phyloP scores from a whole-genome alignment of 2,329 filamentous ascomycete species.

The Alternaria dauci region DNA sequence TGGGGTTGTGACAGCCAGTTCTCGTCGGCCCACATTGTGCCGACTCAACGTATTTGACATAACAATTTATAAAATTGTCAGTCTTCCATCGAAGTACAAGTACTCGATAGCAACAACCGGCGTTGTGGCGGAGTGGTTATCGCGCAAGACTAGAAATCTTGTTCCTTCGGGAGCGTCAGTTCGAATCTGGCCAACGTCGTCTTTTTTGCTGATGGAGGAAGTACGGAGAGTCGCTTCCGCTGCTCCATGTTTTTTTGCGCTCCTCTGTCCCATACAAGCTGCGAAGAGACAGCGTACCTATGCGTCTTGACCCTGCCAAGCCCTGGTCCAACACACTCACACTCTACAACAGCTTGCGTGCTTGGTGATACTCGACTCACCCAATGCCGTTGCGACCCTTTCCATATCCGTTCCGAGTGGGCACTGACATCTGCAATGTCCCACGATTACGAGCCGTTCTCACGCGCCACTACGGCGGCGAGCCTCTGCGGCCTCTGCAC shows the following conservation, averaged over 20 bases:
- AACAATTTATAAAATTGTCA: too few species aligned
- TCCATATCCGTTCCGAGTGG: slow-evolving; percentile 72
- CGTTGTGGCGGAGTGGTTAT: slow-evolving; percentile 55
- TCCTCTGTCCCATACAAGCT: not conserved
- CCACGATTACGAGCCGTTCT: slow-evolving; percentile 70
- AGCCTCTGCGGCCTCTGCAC: slow-evolving; percentile 16
- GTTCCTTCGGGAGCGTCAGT: slow-evolving; percentile 54
- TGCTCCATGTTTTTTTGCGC: not conserved
- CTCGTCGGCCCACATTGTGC: too few species aligned
- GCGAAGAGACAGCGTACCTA: not conserved
- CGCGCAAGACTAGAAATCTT: slow-evolving; percentile 55
- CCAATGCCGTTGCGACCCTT: slow-evolving; percentile 62
- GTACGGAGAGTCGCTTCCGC: not conserved
- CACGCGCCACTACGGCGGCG: slow-evolving; percentile 24
- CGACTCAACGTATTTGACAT: too few species aligned
- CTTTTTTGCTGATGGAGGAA: slow-evolving; percentile 28
- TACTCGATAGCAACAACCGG: slow-evolving; percentile 20
- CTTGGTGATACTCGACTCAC: not conserved
- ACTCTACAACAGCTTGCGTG: not conserved
- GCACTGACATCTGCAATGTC: slow-evolving; percentile 80
- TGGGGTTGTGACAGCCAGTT: not conserved
- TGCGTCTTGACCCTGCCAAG: not conserved
- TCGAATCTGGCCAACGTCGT: slow-evolving; percentile 52
- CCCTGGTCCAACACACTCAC: not conserved
- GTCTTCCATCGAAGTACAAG: slow-evolving; percentile 9